Conservation (phyloP, 2,329 filamentous ascomycete species). For the Aphanocladium album region DNA sequence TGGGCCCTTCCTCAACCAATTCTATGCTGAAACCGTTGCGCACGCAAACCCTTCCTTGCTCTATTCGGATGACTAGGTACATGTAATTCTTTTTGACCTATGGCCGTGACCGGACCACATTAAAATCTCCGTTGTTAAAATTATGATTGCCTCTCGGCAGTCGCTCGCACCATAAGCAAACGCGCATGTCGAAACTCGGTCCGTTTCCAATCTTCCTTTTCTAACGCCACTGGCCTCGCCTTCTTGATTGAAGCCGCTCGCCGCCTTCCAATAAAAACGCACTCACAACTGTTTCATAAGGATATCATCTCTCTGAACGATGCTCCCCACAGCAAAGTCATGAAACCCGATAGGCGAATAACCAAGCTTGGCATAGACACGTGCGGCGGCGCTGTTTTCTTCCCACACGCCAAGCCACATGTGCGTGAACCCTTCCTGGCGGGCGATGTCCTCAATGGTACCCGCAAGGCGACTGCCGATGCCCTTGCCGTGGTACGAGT, state of each 20-base stretch:
- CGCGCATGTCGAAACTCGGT: neutral
- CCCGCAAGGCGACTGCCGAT: constrained; percentile 31
- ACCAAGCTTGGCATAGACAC: constrained; percentile 36
- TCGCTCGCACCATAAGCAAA: neutral
- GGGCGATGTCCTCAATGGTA: constrained; percentile 28
- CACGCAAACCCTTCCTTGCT: neutral
- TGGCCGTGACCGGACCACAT: too few relatives aligned
- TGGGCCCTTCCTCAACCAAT: neutral
- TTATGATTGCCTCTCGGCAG: neutral
- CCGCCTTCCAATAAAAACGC: neutral
- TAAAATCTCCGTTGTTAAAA: too few relatives aligned
- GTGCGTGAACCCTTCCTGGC: constrained; percentile 30
- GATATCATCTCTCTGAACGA: constrained; percentile 39
- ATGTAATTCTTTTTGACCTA: too few relatives aligned
- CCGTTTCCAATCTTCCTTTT: neutral
- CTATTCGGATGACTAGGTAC: neutral
- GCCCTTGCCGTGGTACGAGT: constrained; percentile 31
- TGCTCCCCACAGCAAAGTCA: constrained; percentile 36
- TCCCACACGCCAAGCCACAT: constrained; percentile 47
- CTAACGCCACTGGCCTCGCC: too few relatives aligned
- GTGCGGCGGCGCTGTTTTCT: constrained; percentile 34
- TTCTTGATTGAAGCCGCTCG: neutral
- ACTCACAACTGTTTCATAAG: constrained; percentile 29
- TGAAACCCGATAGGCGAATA: constrained; percentile 35
- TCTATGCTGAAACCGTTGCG: neutral